Percentiles rank a stretch among this genome's conserved stretches.
phyloP scores from a whole-genome alignment of 139 green algal genomes.

The Coelastrella sp. region DNA sequence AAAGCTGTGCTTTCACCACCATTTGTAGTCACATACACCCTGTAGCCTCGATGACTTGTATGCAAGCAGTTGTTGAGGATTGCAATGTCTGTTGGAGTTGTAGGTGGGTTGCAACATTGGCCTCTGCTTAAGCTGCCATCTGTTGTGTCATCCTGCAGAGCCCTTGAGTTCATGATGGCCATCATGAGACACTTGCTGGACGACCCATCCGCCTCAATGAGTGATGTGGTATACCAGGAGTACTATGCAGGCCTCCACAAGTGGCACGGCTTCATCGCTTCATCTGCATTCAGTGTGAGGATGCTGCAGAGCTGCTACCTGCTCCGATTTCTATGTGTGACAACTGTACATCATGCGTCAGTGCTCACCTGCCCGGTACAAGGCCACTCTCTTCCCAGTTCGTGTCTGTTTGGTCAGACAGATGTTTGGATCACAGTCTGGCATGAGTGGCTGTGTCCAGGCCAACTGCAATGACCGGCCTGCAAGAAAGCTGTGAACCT shows the following conservation, averaged over 20 bases:
- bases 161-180: slow-evolving; percentile 79
- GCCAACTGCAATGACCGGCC: background rate
- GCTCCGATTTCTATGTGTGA: background rate
- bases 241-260: slow-evolving; percentile 77
- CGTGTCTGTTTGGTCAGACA: no score
- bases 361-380: no score
- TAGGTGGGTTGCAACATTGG: background rate
- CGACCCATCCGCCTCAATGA: slow-evolving; percentile 48
- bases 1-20: background rate
- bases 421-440: no score
- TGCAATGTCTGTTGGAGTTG: no score
- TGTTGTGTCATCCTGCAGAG: slow-evolving; percentile 53
- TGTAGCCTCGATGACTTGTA: no score
- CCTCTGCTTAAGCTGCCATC: background rate
- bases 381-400: no score
- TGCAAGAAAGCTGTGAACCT: background rate
- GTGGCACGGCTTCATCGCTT: slow-evolving; percentile 84
- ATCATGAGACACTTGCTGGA: slow-evolving; percentile 66
- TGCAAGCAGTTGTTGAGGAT: no score
- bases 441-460: background rate
- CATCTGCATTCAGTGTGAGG: slow-evolving; percentile 72
- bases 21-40: no score
- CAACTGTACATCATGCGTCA: no score
- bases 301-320: background rate
- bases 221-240: slow-evolving; percentile 60